Evolutionary conservation across 2,329 filamentous ascomycete species (phyloP).

Genomic region (Thermothelomyces thermophilus): DNA sequence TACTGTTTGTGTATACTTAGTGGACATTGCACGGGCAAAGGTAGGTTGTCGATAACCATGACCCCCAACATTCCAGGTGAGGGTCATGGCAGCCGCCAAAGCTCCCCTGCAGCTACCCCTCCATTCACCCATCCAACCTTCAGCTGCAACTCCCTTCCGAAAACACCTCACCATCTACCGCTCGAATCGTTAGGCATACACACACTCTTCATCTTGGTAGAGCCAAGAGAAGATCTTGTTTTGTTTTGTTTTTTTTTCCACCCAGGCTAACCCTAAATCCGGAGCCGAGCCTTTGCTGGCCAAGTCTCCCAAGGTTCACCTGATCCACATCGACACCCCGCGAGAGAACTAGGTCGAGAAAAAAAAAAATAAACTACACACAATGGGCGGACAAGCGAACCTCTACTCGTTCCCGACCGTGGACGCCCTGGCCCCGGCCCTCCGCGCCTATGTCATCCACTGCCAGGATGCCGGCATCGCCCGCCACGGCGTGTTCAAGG

Average conservation of each 20-base stretch:
- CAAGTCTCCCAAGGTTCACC: background rate
- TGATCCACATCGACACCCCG: background rate
- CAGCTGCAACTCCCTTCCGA: background rate
- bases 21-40: too few relatives aligned
- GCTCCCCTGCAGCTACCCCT: slow-evolving; percentile 6
- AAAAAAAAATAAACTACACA: slow-evolving; percentile 19
- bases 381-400: slow-evolving; percentile 55
- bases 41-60: background rate
- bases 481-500: slow-evolving; percentile 79
- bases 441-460: slow-evolving; percentile 77
- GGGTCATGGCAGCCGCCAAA: background rate
- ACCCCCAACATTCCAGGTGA: too few relatives aligned
- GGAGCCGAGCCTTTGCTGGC: background rate
- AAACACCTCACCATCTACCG: slow-evolving; percentile 5
- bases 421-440: slow-evolving; percentile 64
- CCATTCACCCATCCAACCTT: slow-evolving; percentile 11
- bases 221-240: background rate
- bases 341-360: background rate
- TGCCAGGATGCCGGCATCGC: slow-evolving; percentile 72
- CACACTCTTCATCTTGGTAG: background rate
- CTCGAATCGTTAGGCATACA: background rate
- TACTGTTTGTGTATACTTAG: too few relatives aligned
- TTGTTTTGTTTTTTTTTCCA: too few relatives aligned
- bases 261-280: background rate
- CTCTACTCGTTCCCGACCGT: slow-evolving; percentile 74